Base-by-base conservation (phyloP, 768 basidiomycete genomes). In the Tulasnella calospora region DNA sequence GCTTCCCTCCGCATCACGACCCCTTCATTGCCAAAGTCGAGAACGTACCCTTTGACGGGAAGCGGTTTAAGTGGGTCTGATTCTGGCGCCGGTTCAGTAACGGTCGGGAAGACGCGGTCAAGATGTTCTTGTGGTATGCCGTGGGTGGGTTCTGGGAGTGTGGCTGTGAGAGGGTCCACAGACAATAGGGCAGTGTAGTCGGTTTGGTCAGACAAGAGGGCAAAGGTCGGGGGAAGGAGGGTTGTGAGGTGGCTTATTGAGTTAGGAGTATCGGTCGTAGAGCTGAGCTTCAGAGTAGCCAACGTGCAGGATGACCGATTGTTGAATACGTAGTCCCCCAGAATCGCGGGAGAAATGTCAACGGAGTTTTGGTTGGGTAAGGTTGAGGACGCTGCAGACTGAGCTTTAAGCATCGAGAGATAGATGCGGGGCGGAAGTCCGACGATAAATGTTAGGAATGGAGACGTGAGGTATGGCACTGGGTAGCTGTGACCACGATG, bases 351-450 rank as follows among this genome's bases (percentile, higher is more conserved):
- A 0, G 90, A 84, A 33, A 94, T 86, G 81, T 94, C 92, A 44
- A 91, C 80, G 73, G 72, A 57, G 78, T 38, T n/a, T 86, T 88
- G 35, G 3, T 44, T 3, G 19, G 85, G 78, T 6, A 84, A 82
- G 23, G 82, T 81, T n/a, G 40, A 46, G 3, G 27, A 23, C 17
- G 76, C 44, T n/a, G 40, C 44, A 21, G 27, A 21, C 10, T 76
- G 71, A 36, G 78, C 36, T 10, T 86, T 88, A 30, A 89, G 84
- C 41, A 94, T 86, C 40, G 88, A 86, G 41, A 95, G 87, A 81
- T 95, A 95, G 10, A 89, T 87, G 1, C 86, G 83, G 0, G 94
- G 92, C 0, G 94, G 92, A 47, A 92, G 80, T 82, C 92, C 88
- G 38, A 89, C 87, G 12, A 95, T 86, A 83, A 95, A 94, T 12